A percentile compares a stretch with the other conserved stretches of the same genome.
Conservation (phyloP, 768 basidiomycete genomes). For the Leccinum rimulosum region DNA sequence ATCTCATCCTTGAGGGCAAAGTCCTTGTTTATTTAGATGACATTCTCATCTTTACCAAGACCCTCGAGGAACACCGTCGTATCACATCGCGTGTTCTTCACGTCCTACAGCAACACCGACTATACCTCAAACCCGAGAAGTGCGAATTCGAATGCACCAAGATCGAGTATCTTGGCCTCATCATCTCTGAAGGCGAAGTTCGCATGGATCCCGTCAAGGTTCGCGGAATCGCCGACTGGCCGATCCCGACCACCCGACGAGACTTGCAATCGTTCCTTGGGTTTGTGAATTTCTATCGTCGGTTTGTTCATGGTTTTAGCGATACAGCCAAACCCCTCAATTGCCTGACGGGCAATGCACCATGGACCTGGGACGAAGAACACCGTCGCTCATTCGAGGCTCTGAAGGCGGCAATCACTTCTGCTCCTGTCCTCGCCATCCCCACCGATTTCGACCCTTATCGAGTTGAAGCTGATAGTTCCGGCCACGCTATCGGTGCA, state of each 20-base stretch:
- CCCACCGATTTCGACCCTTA: not conserved
- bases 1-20: no score
- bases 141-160: no score
- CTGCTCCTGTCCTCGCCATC: not conserved
- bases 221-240: slow-evolving; percentile 38
- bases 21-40: no score
- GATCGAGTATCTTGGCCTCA: no score
- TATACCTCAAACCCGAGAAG: no score
- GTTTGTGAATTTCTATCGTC: slow-evolving; percentile 38
- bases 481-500: not conserved
- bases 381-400: not conserved
- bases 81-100: no score
- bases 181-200: no score
- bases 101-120: no score
- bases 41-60: no score
- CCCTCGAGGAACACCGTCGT: no score
- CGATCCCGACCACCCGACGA: slow-evolving; percentile 26
- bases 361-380: not conserved
- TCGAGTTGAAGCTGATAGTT: not conserved
- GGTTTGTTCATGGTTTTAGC: slow-evolving; percentile 34
- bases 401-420: not conserved
- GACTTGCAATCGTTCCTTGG: slow-evolving; percentile 42
- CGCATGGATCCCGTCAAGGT: slow-evolving; percentile 28
- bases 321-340: slow-evolving; percentile 29
- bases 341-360: slow-evolving; percentile 1